Conservation (phyloP, 768 basidiomycete species). For the Pleurotus giganteus region DNA sequence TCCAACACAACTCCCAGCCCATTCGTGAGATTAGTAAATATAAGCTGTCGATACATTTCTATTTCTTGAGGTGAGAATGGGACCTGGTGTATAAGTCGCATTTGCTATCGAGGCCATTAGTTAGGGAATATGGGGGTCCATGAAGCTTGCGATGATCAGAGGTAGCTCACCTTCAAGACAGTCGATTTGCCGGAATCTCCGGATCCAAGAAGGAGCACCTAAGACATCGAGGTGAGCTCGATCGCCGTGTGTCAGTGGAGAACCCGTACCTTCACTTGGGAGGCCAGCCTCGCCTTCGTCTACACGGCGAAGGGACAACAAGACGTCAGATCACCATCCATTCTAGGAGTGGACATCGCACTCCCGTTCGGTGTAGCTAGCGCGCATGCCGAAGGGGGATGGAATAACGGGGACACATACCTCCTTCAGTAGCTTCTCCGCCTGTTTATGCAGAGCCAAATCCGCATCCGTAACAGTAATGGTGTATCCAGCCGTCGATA, state of each 20-base stretch:
- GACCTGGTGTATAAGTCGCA: conserved; percentile 90
- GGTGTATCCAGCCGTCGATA: conserved; percentile 53
- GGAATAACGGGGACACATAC: conserved; percentile 34
- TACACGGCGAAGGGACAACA: conserved; percentile 23
- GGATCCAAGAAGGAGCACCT: conserved; percentile 89
- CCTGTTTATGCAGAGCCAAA: conserved; percentile 60
- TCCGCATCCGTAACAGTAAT: conserved; percentile 70
- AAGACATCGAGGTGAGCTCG: conserved; percentile 2
- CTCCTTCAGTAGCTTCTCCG: conserved; percentile 77
- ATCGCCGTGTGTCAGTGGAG: background rate
- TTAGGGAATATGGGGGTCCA: background rate
- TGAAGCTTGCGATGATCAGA: background rate
- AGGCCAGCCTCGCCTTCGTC: conserved; percentile 71
- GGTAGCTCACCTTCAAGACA: conserved; percentile 65
- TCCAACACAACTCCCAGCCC: conserved; percentile 83
- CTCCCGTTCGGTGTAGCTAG: background rate
- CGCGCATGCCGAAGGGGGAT: background rate
- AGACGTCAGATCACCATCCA: background rate
- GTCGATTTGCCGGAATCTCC: conserved; percentile 95
- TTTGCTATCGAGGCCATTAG: conserved; percentile 59
- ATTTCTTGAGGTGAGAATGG: conserved; percentile 82
- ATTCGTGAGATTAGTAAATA: conserved; percentile 88
- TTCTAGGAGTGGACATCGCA: background rate
- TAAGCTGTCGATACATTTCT: conserved; percentile 87
- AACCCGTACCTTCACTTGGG: conserved; percentile 69